These are phyloP conservation scores for Auricularia heimuer DNA, from an alignment of 768 basidiomycete species.

Conservation along the genomic window DNA sequence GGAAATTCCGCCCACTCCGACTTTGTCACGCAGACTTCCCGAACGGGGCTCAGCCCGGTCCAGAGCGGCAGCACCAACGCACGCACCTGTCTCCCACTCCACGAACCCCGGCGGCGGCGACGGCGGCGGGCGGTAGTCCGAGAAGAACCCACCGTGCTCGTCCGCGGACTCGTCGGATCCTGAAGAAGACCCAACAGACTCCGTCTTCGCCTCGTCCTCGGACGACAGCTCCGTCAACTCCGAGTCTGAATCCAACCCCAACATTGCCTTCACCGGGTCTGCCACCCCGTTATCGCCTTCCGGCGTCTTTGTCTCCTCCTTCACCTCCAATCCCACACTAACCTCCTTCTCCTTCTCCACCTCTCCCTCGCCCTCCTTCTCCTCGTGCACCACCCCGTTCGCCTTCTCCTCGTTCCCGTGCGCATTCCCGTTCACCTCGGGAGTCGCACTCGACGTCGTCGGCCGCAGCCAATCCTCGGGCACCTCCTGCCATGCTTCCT, in stretches of 20 bases:
- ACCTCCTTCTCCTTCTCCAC: conserved; percentile 14
- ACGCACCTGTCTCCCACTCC: conserved; percentile 86
- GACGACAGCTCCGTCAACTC: conserved; percentile 1
- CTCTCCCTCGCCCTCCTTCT: conserved; percentile 10
- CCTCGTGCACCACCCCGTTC: conserved; percentile 12
- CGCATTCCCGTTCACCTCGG: background rate
- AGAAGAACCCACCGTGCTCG: conserved; percentile 10
- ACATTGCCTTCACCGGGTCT: background rate
- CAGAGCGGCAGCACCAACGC: background rate
- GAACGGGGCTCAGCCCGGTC: background rate
- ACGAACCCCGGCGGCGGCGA: conserved; percentile 43
- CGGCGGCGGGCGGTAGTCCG: conserved; percentile 16
- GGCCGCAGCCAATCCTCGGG: conserved; percentile 62
- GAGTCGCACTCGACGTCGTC: background rate
- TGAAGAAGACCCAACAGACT: conserved; percentile 6
- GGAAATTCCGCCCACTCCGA: conserved; percentile 79
- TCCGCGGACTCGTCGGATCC: conserved; percentile 9
- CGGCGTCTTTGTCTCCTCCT: conserved; percentile 14
- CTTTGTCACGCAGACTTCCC: conserved; percentile 71
- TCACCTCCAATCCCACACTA: conserved; percentile 1
- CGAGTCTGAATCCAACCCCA: background rate
- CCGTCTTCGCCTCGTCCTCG: conserved; percentile 35
- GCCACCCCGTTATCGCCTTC: background rate
- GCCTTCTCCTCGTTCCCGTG: background rate
- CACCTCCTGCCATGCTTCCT: conserved; percentile 66